A percentile compares a stretch with the other conserved stretches of the same genome.
These are phyloP conservation scores for Clonostachys byssicola DNA, from an alignment of 2,329 filamentous ascomycete species.

Conservation along the genomic window DNA sequence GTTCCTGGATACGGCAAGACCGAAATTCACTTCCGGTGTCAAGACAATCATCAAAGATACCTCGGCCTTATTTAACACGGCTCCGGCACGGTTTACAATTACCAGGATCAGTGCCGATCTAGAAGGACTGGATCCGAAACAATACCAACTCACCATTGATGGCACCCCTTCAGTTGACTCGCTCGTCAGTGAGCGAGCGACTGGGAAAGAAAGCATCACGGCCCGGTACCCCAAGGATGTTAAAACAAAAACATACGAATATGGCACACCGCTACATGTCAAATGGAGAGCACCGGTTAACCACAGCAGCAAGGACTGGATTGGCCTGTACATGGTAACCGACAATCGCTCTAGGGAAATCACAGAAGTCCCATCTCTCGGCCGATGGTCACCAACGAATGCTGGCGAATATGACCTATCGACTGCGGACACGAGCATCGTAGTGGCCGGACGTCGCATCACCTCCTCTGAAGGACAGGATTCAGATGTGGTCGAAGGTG, in stretches of 20 bases:
- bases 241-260: slow-evolving; percentile 78
- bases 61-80: slow-evolving; percentile 81
- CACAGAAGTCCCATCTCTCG: slow-evolving; percentile 80
- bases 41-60: slow-evolving; percentile 86
- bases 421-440: slow-evolving; percentile 71
- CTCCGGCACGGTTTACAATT: slow-evolving; percentile 81
- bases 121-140: slow-evolving; percentile 71
- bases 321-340: slow-evolving; percentile 92
- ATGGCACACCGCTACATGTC: slow-evolving; percentile 84
- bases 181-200: slow-evolving; percentile 53
- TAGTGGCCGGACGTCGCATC: slow-evolving; percentile 62
- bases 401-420: slow-evolving; percentile 71
- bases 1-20: slow-evolving; percentile 78
- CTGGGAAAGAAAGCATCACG: slow-evolving; percentile 68
- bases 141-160: slow-evolving; percentile 74
- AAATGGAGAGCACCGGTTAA: slow-evolving; percentile 86
- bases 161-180: slow-evolving; percentile 54
- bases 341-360: slow-evolving; percentile 85
- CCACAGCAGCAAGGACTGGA: slow-evolving; percentile 90
- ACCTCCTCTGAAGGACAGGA: slow-evolving; percentile 46
- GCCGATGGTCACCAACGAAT: slow-evolving; percentile 84
- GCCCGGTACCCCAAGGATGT: slow-evolving; percentile 66
- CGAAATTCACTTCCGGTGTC: slow-evolving; percentile 81
- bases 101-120: slow-evolving; percentile 76
- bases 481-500: slow-evolving; percentile 64